Conservation (phyloP, 805 yeast genomes). For the Isabelozyma heimii region DNA sequence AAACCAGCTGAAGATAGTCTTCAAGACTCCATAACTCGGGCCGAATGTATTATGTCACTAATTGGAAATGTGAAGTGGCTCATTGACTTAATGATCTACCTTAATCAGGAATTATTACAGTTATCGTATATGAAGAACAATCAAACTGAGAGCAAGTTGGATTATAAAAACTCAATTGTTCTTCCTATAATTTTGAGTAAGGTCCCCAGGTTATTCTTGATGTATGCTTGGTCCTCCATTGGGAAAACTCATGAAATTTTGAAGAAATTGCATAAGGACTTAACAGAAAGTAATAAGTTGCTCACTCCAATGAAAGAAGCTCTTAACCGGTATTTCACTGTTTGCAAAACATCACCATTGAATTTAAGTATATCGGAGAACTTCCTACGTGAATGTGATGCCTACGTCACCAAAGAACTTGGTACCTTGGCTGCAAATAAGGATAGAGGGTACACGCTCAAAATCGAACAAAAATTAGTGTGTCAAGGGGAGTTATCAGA, state of each 20-base stretch:
- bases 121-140: conserved; percentile 25
- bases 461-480: conserved; percentile 59
- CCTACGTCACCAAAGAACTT: conserved; percentile 27
- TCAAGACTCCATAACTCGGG: conserved; percentile 55
- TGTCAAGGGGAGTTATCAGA: conserved; percentile 60
- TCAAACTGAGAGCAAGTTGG: conserved; percentile 16
- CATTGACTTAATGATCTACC: conserved; percentile 68
- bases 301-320: conserved; percentile 53
- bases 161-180: conserved; percentile 40
- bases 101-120: conserved; percentile 70
- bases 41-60: conserved; percentile 57
- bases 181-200: conserved; percentile 63
- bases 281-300: conserved; percentile 37
- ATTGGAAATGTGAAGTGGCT: conserved; percentile 88
- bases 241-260: conserved; percentile 58
- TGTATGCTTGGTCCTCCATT: conserved; percentile 65
- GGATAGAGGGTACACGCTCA: conserved; percentile 33
- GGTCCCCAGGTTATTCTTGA: conserved; percentile 64
- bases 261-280: conserved; percentile 54
- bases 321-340: conserved; percentile 46
- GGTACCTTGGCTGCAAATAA: conserved; percentile 14
- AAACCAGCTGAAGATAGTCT: conserved; percentile 50
- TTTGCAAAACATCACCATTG: conserved; percentile 51
- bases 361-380: conserved; percentile 57
- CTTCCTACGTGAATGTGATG: conserved; percentile 59